Evolutionary conservation across 1,139 yeast genomes (phyloP).

Genomic region (Suhomyces anneliseae): DNA sequence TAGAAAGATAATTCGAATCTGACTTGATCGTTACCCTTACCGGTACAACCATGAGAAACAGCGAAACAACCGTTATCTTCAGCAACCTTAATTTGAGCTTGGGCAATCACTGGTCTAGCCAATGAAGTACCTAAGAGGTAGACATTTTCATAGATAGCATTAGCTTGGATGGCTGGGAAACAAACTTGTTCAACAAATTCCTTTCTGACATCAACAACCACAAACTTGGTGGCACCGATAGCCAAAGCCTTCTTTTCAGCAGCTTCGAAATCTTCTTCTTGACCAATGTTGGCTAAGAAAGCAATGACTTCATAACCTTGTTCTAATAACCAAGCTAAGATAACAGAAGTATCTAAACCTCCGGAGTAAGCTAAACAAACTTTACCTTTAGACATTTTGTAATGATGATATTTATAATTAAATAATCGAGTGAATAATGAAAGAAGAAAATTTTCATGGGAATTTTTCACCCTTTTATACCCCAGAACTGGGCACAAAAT

Average conservation of each 20-base stretch:
- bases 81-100: slow-evolving; percentile 96
- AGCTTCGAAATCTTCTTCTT: slow-evolving; percentile 97
- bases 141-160: slow-evolving; percentile 96
- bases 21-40: slow-evolving; percentile 99
- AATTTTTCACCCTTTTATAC: slow-evolving; percentile 20
- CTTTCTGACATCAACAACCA: slow-evolving; percentile 90
- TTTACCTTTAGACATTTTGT: slow-evolving; percentile 87
- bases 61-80: slow-evolving; percentile 98
- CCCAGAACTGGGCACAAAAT: slow-evolving; percentile 12
- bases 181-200: slow-evolving; percentile 92
- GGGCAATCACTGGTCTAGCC: slow-evolving; percentile 98
- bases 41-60: slow-evolving; percentile 98
- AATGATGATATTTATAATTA: neutral
- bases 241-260: slow-evolving; percentile 95
- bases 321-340: slow-evolving; percentile 96
- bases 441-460: slow-evolving; percentile 19
- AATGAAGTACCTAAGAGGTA: slow-evolving; percentile 94
- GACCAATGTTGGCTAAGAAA: slow-evolving; percentile 96
- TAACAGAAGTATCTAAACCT: slow-evolving; percentile 96
- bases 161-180: slow-evolving; percentile 95
- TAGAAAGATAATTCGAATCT: slow-evolving; percentile 95
- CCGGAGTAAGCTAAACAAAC: slow-evolving; percentile 99
- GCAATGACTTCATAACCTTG: slow-evolving; percentile 98
- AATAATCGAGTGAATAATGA: slow-evolving; percentile 10
- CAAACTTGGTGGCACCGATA: slow-evolving; percentile 95